These are phyloP conservation scores for Kazachstania africana DNA, from an alignment of 805 yeast genomes.

Conservation along the genomic window DNA sequence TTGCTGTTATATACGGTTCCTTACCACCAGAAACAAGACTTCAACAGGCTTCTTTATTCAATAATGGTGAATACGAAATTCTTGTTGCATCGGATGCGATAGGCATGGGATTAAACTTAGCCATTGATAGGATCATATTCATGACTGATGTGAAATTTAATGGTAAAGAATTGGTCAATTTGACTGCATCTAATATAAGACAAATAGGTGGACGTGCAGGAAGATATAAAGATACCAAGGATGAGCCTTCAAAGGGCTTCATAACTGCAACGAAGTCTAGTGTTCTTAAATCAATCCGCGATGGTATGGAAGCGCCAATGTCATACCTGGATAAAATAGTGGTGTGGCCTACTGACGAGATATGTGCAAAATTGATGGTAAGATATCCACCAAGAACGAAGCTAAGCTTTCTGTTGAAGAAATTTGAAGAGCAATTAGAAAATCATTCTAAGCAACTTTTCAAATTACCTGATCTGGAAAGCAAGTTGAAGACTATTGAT, in stretches of 20 bases:
- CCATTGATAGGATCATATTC: constrained; percentile 72
- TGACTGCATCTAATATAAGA: constrained; percentile 60
- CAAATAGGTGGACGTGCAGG: constrained; percentile 98
- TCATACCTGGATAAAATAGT: constrained; percentile 47
- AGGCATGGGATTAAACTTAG: constrained; percentile 92
- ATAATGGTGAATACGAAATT: constrained; percentile 67
- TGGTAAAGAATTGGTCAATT: constrained; percentile 37
- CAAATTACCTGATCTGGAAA: constrained; percentile 18
- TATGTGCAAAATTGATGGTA: constrained; percentile 57
- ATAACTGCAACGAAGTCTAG: constrained; percentile 40
- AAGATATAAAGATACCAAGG: constrained; percentile 36
- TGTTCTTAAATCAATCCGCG: constrained; percentile 35
- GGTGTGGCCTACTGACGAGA: constrained; percentile 68
- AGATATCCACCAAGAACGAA: constrained; percentile 43
- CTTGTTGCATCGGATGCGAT: constrained; percentile 93
- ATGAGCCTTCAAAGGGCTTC: constrained; percentile 30
- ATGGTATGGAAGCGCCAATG: constrained; percentile 40
- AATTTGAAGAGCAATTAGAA: constrained; percentile 29
- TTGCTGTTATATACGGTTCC: constrained; percentile 90
- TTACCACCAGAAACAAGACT: constrained; percentile 91
- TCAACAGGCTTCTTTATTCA: constrained; percentile 70
- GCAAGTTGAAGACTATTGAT: constrained; percentile 30
- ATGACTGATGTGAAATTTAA: constrained; percentile 57
- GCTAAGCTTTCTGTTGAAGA: constrained; percentile 34
- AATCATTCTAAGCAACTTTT: constrained; percentile 13